Percentiles rank a stretch among this genome's conserved stretches.
Evolutionary conservation across 2,329 filamentous ascomycete species (phyloP).

Genomic region (Trichocomaceae sp.): DNA sequence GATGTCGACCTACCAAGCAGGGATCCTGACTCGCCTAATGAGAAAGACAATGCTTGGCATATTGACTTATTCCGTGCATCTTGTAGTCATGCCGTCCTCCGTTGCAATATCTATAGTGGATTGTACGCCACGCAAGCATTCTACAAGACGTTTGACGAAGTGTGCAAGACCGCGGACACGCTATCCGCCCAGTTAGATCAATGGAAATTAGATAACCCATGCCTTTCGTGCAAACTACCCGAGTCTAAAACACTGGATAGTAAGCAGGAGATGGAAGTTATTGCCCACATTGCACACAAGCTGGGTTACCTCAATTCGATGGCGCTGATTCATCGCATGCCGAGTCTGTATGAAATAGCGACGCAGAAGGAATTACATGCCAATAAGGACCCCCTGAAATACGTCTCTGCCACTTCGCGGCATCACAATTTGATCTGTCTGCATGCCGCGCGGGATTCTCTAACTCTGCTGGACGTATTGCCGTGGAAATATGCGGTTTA

Average conservation of each 20-base stretch:
- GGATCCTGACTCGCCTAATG: conserved; percentile 67
- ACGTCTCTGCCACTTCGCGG: conserved; percentile 56
- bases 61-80: conserved; percentile 91
- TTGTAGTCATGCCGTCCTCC: conserved; percentile 80
- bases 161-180: conserved; percentile 85
- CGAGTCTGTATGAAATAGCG: conserved; percentile 68
- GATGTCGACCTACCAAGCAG: conserved; percentile 87
- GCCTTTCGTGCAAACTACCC: conserved; percentile 65
- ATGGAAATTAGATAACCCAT: conserved; percentile 85
- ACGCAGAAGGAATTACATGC: conserved; percentile 47
- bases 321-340: conserved; percentile 95
- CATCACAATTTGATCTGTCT: conserved; percentile 82
- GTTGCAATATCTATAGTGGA: conserved; percentile 82
- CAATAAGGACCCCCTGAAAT: conserved; percentile 52
- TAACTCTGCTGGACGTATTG: conserved; percentile 85
- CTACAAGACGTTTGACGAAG: conserved; percentile 76
- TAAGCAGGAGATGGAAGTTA: conserved; percentile 70
- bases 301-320: conserved; percentile 95
- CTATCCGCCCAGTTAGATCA: conserved; percentile 77
- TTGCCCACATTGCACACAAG: conserved; percentile 85
- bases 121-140: conserved; percentile 84
- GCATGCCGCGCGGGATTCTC: conserved; percentile 80
- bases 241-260: conserved; percentile 83
- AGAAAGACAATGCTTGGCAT: conserved; percentile 68
- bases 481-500: conserved; percentile 89